Base-by-base conservation (phyloP, 371 early-diverging fungal species). In the Mucor saturninus region DNA sequence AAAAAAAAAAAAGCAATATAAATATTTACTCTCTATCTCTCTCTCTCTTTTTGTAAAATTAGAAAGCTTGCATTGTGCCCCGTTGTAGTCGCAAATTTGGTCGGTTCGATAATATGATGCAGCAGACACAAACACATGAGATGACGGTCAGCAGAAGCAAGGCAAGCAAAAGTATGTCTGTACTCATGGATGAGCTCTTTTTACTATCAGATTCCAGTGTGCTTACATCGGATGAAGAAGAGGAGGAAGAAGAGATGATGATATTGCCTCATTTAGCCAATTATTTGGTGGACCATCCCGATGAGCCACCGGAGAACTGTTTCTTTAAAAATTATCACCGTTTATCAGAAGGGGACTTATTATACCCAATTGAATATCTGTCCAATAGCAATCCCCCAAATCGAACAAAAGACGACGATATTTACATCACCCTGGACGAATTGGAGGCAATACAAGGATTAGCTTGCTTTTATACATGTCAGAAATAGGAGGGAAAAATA, bases 401-500 rank as follows among this genome's bases (percentile, higher is more conserved):
- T 11, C 48, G 46, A 37, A 28, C 57, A 35, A 37, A 53, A 37
- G 38, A 60, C 39, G 51, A 45, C 28, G 59, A 61, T 13, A 64
- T 70, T 10, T 73, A 78, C 58, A 73, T 78, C 5, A 78, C 78
- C 8, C 39, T 65, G 10, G 75, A 79, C 46, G 79, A 79, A 61
- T 79, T 72, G 46, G 76, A 79, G 52, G 79, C 79, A 26, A 64
- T 79, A 11, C 68, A 79, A 72, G 79, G 76, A 3, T 67, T 79
- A 54, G 71, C 70, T 39, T 66, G 64, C 14, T 74, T 77, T 45
- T 40, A 30, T 40, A 43, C 43, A 53, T 50, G 50, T 50, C 28
- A 50, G 13, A 50, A 50, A 50, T 50, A 46, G 46, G 46, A 46
- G 46, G 26, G 26, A 46, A 46, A 46, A 21, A 46, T 21, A 46